These are phyloP conservation scores for Castanea sativa DNA, from an alignment of 306 rosid genomes.

Conservation along the genomic window DNA sequence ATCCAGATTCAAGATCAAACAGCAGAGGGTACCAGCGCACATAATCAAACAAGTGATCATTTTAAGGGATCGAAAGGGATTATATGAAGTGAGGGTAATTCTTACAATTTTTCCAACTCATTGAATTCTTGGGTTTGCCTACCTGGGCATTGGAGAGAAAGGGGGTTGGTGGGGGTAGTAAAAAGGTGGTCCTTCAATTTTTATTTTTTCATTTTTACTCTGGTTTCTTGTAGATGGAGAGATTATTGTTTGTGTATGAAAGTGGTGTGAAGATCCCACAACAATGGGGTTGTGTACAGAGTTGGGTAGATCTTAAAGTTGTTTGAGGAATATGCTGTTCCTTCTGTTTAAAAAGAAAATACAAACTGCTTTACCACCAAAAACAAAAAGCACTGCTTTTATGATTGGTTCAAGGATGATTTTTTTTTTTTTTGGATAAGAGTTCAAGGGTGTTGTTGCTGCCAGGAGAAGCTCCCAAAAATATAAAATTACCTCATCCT, in stretches of 20 bases:
- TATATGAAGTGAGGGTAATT: slow-evolving; percentile 41
- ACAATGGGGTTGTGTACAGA: slow-evolving; percentile 42
- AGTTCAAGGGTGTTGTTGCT: too few relatives aligned
- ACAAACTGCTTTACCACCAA: too few relatives aligned
- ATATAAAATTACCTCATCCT: too few relatives aligned
- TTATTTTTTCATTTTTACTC: slow-evolving; percentile 8
- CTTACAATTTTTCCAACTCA: slow-evolving; percentile 27
- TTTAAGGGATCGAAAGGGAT: slow-evolving; percentile 31
- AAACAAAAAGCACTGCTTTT: too few relatives aligned
- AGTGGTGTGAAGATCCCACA: slow-evolving; percentile 49
- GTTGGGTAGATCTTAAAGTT: slow-evolving; percentile 12
- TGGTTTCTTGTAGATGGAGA: slow-evolving; percentile 48
- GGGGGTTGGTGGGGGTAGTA: slow-evolving; percentile 25
- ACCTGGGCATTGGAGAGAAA: slow-evolving; percentile 13
- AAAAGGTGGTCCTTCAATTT: slow-evolving; percentile 25
- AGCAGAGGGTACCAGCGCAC: slow-evolving; percentile 48
- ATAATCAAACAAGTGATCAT: slow-evolving; percentile 18
- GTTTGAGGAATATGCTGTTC: slow-evolving; percentile 9
- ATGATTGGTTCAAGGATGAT: too few relatives aligned
- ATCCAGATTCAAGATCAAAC: slow-evolving; percentile 55
- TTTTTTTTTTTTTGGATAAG: too few relatives aligned
- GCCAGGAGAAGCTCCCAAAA: too few relatives aligned
- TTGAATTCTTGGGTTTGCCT: slow-evolving; percentile 45
- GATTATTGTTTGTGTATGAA: slow-evolving; percentile 51
- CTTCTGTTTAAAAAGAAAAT: neutral